Evolutionary conservation across 2,329 filamentous ascomycete genomes (phyloP), one percentile per base, ranked within the genome.

Genomic region (Camillea tinctor): DNA sequence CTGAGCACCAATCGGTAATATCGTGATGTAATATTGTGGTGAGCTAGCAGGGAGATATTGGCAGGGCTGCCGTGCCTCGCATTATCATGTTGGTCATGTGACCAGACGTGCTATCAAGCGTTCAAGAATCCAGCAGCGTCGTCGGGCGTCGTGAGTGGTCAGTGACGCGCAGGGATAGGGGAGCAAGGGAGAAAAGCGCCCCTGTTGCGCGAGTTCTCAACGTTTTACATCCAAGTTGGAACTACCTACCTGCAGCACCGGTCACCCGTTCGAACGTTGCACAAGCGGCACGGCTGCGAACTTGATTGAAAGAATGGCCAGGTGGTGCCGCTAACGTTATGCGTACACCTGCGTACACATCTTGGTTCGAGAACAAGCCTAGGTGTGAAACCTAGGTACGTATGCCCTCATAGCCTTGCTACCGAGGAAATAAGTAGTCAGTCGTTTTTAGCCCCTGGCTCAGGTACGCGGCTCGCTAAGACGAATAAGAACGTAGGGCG

Each of bases 41-140:
- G 57, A 62, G 55, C 60, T n/a, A 24, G 20, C 23, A 54, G 58
- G 40, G 22, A 44, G 50, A 20, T 49, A 40, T 58, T 64, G 55
- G 44, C 54, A 51, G 21, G 60, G 59, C 56, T 63, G 63, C 48
- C 49, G 61, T 63, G 58, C 56, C 62, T 66, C 57, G 60, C 60
- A 58, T 64, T 40, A 55, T 17, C 53, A 57, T 7, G 20, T 50
- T 36, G 24, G 56, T 68, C 65, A 70, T 69, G 66, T 70, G 67
- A 68, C 58, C 57, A 55, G 57, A 58, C 30, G 48, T 53, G 55
- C 54, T 52, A 23, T 22, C 51, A 52, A 50, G 51, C 52, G 48
- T 55, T 23, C 56, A 50, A 56, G 40, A 22, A 40, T n/a, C 11
- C 19, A 36, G 44, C 58, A 30, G 21, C 53, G 13, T 54, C 17